These are phyloP conservation scores for Cadophora sp. DNA, from an alignment of 2,329 filamentous ascomycete species.

Conservation along the genomic window DNA sequence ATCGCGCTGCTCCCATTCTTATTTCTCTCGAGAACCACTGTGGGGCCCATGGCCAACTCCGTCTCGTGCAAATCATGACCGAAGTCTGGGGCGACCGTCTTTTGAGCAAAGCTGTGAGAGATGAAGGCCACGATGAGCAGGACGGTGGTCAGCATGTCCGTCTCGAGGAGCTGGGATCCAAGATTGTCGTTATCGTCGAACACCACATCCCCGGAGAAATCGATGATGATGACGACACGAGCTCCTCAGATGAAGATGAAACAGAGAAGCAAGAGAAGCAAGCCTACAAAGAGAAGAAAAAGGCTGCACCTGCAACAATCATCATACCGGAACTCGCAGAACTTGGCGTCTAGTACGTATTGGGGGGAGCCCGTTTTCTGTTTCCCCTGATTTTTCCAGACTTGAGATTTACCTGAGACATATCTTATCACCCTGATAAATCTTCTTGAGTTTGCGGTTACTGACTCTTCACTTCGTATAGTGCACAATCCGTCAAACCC, in stretches of 20 bases:
- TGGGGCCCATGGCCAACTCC: slow-evolving; percentile 60
- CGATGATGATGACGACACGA: slow-evolving; percentile 49
- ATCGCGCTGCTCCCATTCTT: slow-evolving; percentile 62
- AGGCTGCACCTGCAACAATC: slow-evolving; percentile 51
- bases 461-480: too few species aligned
- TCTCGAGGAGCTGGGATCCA: slow-evolving; percentile 64
- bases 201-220: slow-evolving; percentile 64
- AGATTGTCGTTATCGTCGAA: slow-evolving; percentile 72
- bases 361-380: too few species aligned
- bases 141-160: slow-evolving; percentile 59
- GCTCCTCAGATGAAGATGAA: slow-evolving; percentile 50
- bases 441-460: too few species aligned
- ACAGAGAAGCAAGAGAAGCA: slow-evolving; percentile 55
- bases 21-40: slow-evolving; percentile 75
- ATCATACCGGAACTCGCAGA: slow-evolving; percentile 71
- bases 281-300: slow-evolving; percentile 61
- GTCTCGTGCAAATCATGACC: slow-evolving; percentile 69
- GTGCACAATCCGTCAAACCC: slow-evolving; percentile 73
- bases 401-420: too few species aligned
- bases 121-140: slow-evolving; percentile 62
- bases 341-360: slow-evolving; percentile 73
- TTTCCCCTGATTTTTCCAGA: too few species aligned
- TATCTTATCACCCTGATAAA: too few species aligned
- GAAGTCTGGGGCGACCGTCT: slow-evolving; percentile 68
- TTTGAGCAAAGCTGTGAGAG: slow-evolving; percentile 61